Base-by-base conservation (phyloP, 805 yeast genomes). In the Cyberlindnera lachancei region DNA sequence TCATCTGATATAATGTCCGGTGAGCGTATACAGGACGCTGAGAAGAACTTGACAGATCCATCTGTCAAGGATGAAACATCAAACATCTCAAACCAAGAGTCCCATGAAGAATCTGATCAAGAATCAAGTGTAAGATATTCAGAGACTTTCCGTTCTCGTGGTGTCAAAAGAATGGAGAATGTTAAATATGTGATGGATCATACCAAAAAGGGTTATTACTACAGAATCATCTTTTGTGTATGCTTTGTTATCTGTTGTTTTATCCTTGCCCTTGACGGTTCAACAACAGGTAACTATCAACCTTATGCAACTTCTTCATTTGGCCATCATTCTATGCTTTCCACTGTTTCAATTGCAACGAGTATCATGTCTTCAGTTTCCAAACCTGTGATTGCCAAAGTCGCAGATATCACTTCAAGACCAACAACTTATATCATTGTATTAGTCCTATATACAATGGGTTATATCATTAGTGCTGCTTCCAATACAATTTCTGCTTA, bases 221-320 rank as follows among this genome's bases (percentile, higher is more conserved):
- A 8, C 10, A 7, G 21, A 19, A 19, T 19, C 10, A 8, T 8
- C 21, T 19, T 19, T 10, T 19, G 7, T 19, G 21, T 19, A 8
- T 10, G 7, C 10, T 10, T 19, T 19, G 21, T 19, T 7, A 10
- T 19, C 10, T 7, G 15, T 16, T 30, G 36, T 15, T 38, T 27
- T 19, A 28, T 38, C 15, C 5, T 18, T 11, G 28, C 56, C 14
- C 41, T 59, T 15, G 59, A 57, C 35, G 34, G 46, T 18, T 36
- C 55, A 11, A 56, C 61, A 16, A 55, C 59, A 8, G 38, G 32
- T 14, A 48, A 36, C 28, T 56, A 52, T 31, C 36, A 40, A 10
- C 64, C 66, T 5, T 61, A 50, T 34, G 68, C 67, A 9, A 57
- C 66, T 9, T 55, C 64, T 7, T 35, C 52, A 6, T 59, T 61